phyloP scores from a whole-genome alignment of 202 grass and related monocot genomes.

The Brachypodium distachyon region DNA sequence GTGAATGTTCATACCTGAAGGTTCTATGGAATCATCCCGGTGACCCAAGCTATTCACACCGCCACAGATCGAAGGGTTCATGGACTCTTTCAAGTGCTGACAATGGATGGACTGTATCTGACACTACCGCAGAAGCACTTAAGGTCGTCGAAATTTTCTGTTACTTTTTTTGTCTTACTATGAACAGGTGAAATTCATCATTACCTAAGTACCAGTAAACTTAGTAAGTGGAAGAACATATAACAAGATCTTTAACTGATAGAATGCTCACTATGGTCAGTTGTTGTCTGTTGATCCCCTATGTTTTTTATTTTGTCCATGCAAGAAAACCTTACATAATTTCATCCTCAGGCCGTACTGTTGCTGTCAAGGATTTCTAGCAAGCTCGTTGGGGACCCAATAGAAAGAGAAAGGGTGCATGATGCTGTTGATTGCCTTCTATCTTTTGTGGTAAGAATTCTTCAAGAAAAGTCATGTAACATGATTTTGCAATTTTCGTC shows the following conservation, averaged over 20 bases:
- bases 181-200: neutral
- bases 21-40: slow-evolving; percentile 22
- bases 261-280: neutral
- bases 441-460: slow-evolving; percentile 3
- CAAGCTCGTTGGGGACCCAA: neutral
- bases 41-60: slow-evolving; percentile 30
- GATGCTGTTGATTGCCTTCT: slow-evolving; percentile 25
- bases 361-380: slow-evolving; percentile 4
- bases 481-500: neutral
- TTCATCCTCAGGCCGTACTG: neutral
- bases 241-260: neutral
- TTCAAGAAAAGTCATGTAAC: neutral
- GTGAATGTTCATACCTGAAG: neutral
- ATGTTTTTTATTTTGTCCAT: neutral
- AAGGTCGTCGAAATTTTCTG: neutral
- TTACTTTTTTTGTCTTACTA: neutral
- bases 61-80: slow-evolving; percentile 32
- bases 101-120: slow-evolving; percentile 26
- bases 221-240: neutral
- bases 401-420: neutral
- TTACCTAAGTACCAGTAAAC: neutral
- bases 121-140: slow-evolving; percentile 16
- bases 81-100: slow-evolving; percentile 36
- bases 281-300: neutral
- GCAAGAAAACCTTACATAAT: neutral